A percentile compares a stretch with the other conserved stretches of the same genome.
phyloP scores from a whole-genome alignment of 2,329 filamentous ascomycete genomes.

The Phialemoniopsis sp. region DNA sequence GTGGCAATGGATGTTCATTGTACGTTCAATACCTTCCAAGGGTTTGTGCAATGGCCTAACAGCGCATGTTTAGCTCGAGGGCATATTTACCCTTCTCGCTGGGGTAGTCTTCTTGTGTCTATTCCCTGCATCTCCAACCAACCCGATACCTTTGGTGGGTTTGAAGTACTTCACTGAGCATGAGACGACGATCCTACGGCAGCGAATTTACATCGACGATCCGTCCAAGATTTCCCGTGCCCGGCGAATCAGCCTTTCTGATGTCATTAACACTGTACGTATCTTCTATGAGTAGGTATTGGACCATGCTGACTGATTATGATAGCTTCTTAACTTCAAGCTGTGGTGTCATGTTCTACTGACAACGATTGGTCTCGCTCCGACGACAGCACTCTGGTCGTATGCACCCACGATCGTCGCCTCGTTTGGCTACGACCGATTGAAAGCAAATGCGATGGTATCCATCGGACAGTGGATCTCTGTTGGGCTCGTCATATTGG shows the following conservation, averaged over 20 bases:
- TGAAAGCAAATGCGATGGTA: conserved; percentile 48
- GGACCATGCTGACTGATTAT: no score
- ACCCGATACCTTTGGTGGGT: conserved; percentile 35
- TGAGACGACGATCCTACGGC: conserved; percentile 35
- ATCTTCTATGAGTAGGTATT: no score
- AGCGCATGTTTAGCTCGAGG: conserved; percentile 47
- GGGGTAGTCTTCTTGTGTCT: conserved; percentile 35
- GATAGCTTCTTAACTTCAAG: conserved; percentile 31
- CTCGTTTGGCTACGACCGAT: conserved; percentile 43
- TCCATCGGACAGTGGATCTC: conserved; percentile 53
- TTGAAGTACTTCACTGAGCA: conserved; percentile 27
- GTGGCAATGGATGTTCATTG: conserved; percentile 58
- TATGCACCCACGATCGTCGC: conserved; percentile 51
- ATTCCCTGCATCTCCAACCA: conserved; percentile 38
- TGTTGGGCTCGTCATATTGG: conserved; percentile 13
- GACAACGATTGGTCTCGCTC: conserved; percentile 26
- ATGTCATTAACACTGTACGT: no score
- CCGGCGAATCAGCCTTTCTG: no score
- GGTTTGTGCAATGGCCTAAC: no score
- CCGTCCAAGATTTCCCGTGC: conserved; percentile 34
- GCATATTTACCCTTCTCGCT: conserved; percentile 41
- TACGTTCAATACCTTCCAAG: no score
- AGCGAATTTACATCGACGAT: conserved; percentile 34
- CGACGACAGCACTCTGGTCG: conserved; percentile 31
- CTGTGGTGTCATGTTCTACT: conserved; percentile 26